A percentile compares a stretch with the other conserved stretches of the same genome.
Conservation (phyloP, 805 yeast genomes). For the Schizosaccharomyces osmophilus region DNA sequence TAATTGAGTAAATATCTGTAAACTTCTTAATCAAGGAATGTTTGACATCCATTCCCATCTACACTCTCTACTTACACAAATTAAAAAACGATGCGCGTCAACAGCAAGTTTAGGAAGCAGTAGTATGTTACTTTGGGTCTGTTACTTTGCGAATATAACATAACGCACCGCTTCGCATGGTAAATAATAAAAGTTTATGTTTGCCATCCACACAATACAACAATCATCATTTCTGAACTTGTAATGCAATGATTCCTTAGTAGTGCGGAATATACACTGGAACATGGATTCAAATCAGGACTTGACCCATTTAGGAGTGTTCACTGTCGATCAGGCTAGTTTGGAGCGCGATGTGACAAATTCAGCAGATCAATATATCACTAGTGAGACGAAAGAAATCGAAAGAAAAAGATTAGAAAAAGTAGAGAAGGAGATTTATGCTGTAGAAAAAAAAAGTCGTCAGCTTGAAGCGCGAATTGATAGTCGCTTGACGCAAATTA, state of each 20-base stretch:
- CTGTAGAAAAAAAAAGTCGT: slow-evolving; percentile 17
- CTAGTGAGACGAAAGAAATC: slow-evolving; percentile 38
- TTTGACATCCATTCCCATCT: no score
- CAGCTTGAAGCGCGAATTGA: slow-evolving; percentile 25
- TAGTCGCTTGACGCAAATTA: slow-evolving; percentile 17
- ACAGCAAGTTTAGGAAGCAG: no score
- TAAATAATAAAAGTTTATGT: no score
- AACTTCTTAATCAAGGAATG: neutral
- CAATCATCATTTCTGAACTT: neutral
- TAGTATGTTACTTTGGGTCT: no score
- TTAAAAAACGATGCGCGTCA: no score
- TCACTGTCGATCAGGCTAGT: slow-evolving; percentile 51
- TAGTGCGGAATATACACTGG: neutral
- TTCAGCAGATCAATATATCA: slow-evolving; percentile 35
- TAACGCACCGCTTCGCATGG: no score
- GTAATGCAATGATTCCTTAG: neutral
- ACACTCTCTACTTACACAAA: no score
- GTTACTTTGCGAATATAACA: no score
- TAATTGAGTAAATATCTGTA: neutral
- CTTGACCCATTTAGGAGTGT: slow-evolving; percentile 20
- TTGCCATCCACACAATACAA: neutral
- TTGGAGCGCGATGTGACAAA: slow-evolving; percentile 50
- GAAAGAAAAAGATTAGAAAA: slow-evolving; percentile 58
- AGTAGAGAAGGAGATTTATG: slow-evolving; percentile 22
- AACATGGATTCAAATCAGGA: neutral